Evolutionary conservation across 2,329 filamentous ascomycete genomes (phyloP), one percentile per base, ranked within the genome.

Genomic region (Dothidotthia symphoricarpi): DNA sequence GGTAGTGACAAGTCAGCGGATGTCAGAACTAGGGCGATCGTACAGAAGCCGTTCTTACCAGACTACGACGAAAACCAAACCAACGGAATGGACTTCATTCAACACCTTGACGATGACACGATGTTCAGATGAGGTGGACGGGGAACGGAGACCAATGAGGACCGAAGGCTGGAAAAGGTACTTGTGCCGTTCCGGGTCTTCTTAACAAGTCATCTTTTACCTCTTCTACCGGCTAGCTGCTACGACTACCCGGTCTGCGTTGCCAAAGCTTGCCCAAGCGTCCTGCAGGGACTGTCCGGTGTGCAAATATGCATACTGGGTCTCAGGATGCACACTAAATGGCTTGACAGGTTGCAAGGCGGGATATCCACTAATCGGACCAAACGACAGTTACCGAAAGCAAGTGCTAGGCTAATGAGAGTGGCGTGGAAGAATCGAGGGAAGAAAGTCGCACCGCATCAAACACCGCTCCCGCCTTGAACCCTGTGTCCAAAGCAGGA

Each of bases 181-280:
- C 34, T 44, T 52, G 39, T 49, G 43, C 47, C 40, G 36, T 46
- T 39, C 34, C 36, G 28, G 38, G 43, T 49, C 28, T 46, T 40
- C 43, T 53, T 49, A 51, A 52, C 43, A 41, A 39, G 36, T 28
- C 35, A 45, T 30, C 34, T 36, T 25, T 42, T 36, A 45, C 52
- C 37, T 46, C 33, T 36, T 28, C 35, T 38, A 32, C 36, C 47
- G 48, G 41, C 51, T 59, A 58, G 45, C 45, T 48, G 46, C 40
- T 46, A 55, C 53, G 40, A 39, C 48, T 55, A 51, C 47, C 50
- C 52, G 47, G 43, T 25, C 45, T 47, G 47, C 47, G 51, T 58
- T 38, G 49, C 50, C 55, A 59, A 58, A 60, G 45, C 51, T 59
- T 54, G 59, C 43, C 53, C 48, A 53, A 65, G 55, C 55, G 51